Base-by-base conservation (phyloP, 2,329 filamentous ascomycete genomes). In the Penicillium sp. region DNA sequence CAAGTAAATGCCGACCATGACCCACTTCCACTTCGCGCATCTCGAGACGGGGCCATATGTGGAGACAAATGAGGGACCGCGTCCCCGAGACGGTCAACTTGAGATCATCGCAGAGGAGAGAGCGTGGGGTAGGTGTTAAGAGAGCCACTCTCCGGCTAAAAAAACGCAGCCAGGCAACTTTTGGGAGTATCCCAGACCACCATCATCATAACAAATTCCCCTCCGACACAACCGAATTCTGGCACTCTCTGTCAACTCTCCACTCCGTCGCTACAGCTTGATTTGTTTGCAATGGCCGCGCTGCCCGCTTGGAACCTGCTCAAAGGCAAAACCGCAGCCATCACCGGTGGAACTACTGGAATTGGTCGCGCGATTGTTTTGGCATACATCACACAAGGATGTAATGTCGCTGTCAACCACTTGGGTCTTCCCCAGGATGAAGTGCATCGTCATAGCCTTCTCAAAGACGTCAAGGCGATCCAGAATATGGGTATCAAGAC, bases 371-470 rank as follows among this genome's bases (percentile, higher is more conserved):
- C 54, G 1, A 60, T 58, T 42, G 56, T 51, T 15, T 15, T 58
- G 27, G 55, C 32, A 44, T 60, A 40, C 27, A 56, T 68, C n/a
- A 59, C 54, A 0, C 64, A 68, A 49, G 65, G 65, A 7, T 67
- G 64, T 36, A 66, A 62, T 33, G 64, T 69, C 6, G 56, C 61
- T 2, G 62, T 69, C 43, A 68, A 68, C 46, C 66, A 70, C 27
- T 54, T 70, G 4, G 60, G 60, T 2, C 49, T 55, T 0, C 48
- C 58, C 7, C 46, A 66, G 21, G 64, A 68, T 49, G 59, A 65
- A 23, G 32, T 13, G 2, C 61, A 63, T 32, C 39, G 52, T 2
- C 56, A 57, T 10, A 56, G 49, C 40, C 48, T 60, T 2, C 52
- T 68, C 4, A 51, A 64, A 10, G 63, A 65, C 20, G 60, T 63